A percentile compares a stretch with the other conserved stretches of the same genome.
Evolutionary conservation across 805 yeast genomes (phyloP).

Genomic region (Teunomyces pallodes): DNA sequence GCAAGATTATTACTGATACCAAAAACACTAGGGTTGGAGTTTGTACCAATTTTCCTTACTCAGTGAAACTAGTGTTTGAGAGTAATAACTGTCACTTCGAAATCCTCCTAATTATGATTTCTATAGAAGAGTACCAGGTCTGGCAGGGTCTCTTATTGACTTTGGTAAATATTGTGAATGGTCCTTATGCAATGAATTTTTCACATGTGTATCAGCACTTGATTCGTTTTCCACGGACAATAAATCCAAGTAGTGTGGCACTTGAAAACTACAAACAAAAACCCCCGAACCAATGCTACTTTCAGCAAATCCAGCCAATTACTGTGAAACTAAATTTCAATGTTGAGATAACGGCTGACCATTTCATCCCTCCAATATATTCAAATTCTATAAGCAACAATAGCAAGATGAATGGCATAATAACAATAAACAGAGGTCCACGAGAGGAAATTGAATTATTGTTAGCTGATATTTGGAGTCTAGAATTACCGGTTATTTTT

Average conservation of each 20-base stretch:
- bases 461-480: conserved; percentile 30
- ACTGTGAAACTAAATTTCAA: conserved; percentile 2
- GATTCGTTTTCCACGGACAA: conserved; percentile 12
- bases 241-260: conserved; percentile 18
- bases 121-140: conserved; percentile 28
- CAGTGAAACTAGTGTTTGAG: conserved; percentile 49
- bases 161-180: conserved; percentile 25
- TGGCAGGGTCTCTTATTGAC: conserved; percentile 37
- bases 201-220: conserved; percentile 7
- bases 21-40: conserved; percentile 27
- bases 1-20: conserved; percentile 20
- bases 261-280: conserved; percentile 2
- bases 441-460: conserved; percentile 21
- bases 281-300: conserved; percentile 3
- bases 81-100: conserved; percentile 42
- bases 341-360: neutral
- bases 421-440: conserved; percentile 9
- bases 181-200: conserved; percentile 21
- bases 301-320: conserved; percentile 2
- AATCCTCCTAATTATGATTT: conserved; percentile 34
- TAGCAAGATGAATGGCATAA: neutral
- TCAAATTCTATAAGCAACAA: neutral
- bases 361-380: neutral
- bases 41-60: conserved; percentile 26
- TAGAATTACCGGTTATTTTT: conserved; percentile 22